Base-by-base conservation (phyloP, 2,329 filamentous ascomycete genomes). In the Metarhizium guizhouense region DNA sequence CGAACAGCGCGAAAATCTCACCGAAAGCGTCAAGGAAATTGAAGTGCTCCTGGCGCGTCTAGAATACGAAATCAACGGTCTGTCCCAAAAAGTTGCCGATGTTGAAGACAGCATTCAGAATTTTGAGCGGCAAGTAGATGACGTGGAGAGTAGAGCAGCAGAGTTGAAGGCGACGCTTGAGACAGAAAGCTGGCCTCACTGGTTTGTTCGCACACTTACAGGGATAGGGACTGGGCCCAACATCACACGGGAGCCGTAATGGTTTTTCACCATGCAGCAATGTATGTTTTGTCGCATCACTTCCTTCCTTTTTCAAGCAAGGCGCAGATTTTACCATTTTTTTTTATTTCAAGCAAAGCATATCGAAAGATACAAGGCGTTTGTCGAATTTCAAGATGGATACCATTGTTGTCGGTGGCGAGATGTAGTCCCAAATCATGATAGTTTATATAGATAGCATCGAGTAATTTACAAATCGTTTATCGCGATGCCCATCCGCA, bases 61-160 rank as follows among this genome's bases (percentile, higher is more conserved):
- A 55, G 92, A 97, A 65, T 97, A 97, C 70, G 93, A 96, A 74
- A 86, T 96, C 58, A 83, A 87, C 57, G 84, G 85, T 16, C 75
- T 97, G n/a, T 78, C 84, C 51, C 84, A 85, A 51, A 90, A 90
- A 64, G 86, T 96, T 10, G 81, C 88, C 63, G 93, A 97, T 65
- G 88, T 96, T 8, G 91, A 96, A 65, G 87, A 90, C 58, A 88
- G 88, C 1, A 83, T 95, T 0, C 74, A 73, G 11, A 87, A 91
- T 58, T 95, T 95, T 68, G 88, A 92, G 69, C 78, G 82, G 51
- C 87, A 92, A 68, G 88, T 94, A 1, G 75, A 80, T 49, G 85
- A 89, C 54, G 79, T 90, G 51, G 89, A 88, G 74, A 76, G 70
- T 45, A 75, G 83, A 43, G 82, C 86, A 1, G 77, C 82, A 45